Evolutionary conservation across 305 asterid genomes (phyloP).

Genomic region (Fraxinus paxiana): DNA sequence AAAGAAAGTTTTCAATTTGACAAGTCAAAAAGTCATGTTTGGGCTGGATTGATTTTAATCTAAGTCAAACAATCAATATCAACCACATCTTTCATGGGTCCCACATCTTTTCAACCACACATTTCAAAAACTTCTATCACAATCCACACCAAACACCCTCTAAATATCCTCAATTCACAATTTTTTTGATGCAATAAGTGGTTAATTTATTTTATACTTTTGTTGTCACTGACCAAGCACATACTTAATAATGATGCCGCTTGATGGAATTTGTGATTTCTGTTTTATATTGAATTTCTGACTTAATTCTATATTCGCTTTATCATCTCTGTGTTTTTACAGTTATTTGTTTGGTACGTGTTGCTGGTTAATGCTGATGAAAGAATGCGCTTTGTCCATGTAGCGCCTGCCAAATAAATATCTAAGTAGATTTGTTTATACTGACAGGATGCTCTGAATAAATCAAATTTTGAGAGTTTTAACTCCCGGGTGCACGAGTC

Average conservation of each 20-base stretch:
- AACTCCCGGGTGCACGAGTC: constrained; percentile 87
- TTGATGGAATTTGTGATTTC: background rate
- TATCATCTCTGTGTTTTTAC: background rate
- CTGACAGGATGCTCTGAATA: constrained; percentile 76
- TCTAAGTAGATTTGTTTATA: constrained; percentile 19
- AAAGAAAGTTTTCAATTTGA: background rate
- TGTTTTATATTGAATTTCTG: background rate
- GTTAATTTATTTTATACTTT: background rate
- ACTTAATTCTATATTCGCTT: background rate
- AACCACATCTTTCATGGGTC: too few species aligned
- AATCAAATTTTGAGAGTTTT: constrained; percentile 78
- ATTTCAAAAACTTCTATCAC: too few species aligned
- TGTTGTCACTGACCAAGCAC: background rate
- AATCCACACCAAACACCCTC: too few species aligned
- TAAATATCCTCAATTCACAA: background rate
- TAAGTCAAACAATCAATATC: too few species aligned
- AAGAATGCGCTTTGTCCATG: constrained; percentile 13
- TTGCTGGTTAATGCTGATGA: constrained; percentile 10
- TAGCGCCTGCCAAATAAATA: constrained; percentile 8
- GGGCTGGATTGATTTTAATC: too few species aligned
- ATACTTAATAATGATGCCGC: background rate
- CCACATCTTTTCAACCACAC: too few species aligned
- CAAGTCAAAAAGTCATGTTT: background rate
- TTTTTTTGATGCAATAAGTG: background rate
- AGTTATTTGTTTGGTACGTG: background rate